phyloP scores from a whole-genome alignment of 1,139 yeast genomes.

The Maudiozyma humilis region DNA sequence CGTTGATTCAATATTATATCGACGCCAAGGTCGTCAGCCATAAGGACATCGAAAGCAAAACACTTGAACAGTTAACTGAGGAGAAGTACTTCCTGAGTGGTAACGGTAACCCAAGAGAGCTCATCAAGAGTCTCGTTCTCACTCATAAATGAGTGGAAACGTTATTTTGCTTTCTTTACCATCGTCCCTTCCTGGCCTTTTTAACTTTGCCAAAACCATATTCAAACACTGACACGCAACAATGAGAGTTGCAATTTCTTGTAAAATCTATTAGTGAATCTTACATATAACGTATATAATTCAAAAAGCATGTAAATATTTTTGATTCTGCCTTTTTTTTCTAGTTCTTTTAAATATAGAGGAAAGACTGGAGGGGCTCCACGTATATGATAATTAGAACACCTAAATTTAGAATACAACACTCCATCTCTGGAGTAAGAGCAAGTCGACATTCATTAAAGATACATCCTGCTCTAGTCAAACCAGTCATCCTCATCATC shows the following conservation, averaged over 20 bases:
- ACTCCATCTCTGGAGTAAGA: background rate
- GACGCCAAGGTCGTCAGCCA: conserved; percentile 47
- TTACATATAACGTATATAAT: conserved; percentile 1
- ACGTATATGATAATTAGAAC: too few relatives aligned
- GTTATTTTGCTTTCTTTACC: too few relatives aligned
- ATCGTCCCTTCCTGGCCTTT: background rate
- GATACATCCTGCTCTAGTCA: too few relatives aligned
- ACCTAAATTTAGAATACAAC: background rate
- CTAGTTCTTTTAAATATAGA: background rate
- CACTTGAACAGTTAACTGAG: conserved; percentile 35
- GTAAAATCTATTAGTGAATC: background rate
- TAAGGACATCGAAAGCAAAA: conserved; percentile 34
- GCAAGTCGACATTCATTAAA: too few relatives aligned
- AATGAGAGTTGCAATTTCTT: too few relatives aligned
- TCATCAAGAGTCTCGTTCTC: conserved; percentile 43
- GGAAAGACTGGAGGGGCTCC: too few relatives aligned
- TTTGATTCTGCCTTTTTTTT: background rate
- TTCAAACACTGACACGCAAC: background rate
- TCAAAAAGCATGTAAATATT: conserved; percentile 5
- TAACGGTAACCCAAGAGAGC: conserved; percentile 70
- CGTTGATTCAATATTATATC: conserved; percentile 46
- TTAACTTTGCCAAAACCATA: background rate
- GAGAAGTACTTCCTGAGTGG: conserved; percentile 61
- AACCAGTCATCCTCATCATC: conserved; percentile 33
- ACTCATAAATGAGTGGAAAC: conserved; percentile 14